These are phyloP conservation scores for Sclerotinia minor DNA, from an alignment of 2,329 filamentous ascomycete genomes.

Conservation along the genomic window DNA sequence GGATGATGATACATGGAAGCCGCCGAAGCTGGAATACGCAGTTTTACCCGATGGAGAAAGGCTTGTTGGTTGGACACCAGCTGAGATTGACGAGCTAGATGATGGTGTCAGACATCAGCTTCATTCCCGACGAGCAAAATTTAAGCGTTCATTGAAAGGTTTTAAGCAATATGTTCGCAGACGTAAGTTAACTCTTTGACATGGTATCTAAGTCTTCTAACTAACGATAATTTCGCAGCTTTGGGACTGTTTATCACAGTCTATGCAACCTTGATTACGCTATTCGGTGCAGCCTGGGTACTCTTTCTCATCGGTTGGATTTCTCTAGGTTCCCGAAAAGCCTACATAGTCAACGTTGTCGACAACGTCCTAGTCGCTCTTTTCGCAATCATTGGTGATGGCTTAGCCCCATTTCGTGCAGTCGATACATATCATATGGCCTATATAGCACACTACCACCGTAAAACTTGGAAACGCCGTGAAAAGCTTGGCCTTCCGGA, in stretches of 20 bases:
- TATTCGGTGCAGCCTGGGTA: slow-evolving; percentile 85
- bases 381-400: slow-evolving; percentile 69
- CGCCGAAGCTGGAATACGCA: slow-evolving; percentile 54
- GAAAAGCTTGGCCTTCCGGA: slow-evolving; percentile 61
- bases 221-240: slow-evolving; percentile 45
- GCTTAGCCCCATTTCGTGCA: slow-evolving; percentile 70
- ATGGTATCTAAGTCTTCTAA: background rate
- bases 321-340: slow-evolving; percentile 70
- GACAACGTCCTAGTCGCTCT: slow-evolving; percentile 69
- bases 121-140: slow-evolving; percentile 74
- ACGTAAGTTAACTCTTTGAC: slow-evolving; percentile 49
- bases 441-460: slow-evolving; percentile 69
- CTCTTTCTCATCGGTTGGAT: slow-evolving; percentile 89
- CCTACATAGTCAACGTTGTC: slow-evolving; percentile 67
- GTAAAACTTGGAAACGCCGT: slow-evolving; percentile 50
- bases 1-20: slow-evolving; percentile 30
- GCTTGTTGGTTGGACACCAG: slow-evolving; percentile 72
- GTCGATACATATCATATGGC: slow-evolving; percentile 88
- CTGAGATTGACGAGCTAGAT: slow-evolving; percentile 74
- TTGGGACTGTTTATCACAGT: slow-evolving; percentile 80
- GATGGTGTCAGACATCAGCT: slow-evolving; percentile 87
- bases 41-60: slow-evolving; percentile 72
- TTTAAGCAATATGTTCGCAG: slow-evolving; percentile 76
- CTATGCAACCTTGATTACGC: slow-evolving; percentile 79
- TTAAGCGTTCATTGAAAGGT: slow-evolving; percentile 75